Evolutionary conservation across 495 filamentous ascomycete genomes (phyloP).

Genomic region (Bryoglossum gracile): DNA sequence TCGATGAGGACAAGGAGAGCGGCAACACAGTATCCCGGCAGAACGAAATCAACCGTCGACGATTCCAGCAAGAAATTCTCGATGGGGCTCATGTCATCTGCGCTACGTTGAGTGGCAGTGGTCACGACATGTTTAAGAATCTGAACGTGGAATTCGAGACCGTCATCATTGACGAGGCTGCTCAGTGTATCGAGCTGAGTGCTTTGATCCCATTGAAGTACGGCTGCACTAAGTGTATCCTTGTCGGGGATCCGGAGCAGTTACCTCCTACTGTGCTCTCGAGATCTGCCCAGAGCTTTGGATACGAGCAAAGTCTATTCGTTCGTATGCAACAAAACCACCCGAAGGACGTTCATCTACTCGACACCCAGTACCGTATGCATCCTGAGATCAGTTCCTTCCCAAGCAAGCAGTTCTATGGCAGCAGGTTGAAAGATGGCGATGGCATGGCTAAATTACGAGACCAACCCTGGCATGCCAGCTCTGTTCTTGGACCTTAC

Average conservation of each 20-base stretch:
- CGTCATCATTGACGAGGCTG: slow-evolving; percentile 96
- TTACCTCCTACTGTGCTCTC: slow-evolving; percentile 93
- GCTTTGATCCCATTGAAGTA: slow-evolving; percentile 97
- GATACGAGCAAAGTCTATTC: slow-evolving; percentile 97
- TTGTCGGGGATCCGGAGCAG: slow-evolving; percentile 97
- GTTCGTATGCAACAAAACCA: slow-evolving; percentile 95
- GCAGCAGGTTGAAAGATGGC: slow-evolving; percentile 77
- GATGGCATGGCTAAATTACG: slow-evolving; percentile 70
- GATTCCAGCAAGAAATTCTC: slow-evolving; percentile 84
- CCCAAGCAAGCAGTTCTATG: slow-evolving; percentile 87
- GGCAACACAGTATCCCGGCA: slow-evolving; percentile 70
- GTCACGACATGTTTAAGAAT: slow-evolving; percentile 95
- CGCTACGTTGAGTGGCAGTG: slow-evolving; percentile 89
- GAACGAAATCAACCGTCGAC: slow-evolving; percentile 74
- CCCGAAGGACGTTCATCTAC: slow-evolving; percentile 80
- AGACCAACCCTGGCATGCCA: slow-evolving; percentile 75
- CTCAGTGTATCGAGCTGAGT: slow-evolving; percentile 95
- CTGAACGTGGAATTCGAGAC: slow-evolving; percentile 96
- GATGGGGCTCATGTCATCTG: slow-evolving; percentile 88
- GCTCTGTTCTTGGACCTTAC: slow-evolving; percentile 75
- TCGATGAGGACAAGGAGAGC: slow-evolving; percentile 78
- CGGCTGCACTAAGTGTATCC: slow-evolving; percentile 91
- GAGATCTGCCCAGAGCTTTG: slow-evolving; percentile 81
- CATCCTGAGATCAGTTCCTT: slow-evolving; percentile 90
- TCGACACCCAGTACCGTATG: slow-evolving; percentile 98